Base-by-base conservation (phyloP, 805 yeast species). In the Ogataea nakhonphanomensis region DNA sequence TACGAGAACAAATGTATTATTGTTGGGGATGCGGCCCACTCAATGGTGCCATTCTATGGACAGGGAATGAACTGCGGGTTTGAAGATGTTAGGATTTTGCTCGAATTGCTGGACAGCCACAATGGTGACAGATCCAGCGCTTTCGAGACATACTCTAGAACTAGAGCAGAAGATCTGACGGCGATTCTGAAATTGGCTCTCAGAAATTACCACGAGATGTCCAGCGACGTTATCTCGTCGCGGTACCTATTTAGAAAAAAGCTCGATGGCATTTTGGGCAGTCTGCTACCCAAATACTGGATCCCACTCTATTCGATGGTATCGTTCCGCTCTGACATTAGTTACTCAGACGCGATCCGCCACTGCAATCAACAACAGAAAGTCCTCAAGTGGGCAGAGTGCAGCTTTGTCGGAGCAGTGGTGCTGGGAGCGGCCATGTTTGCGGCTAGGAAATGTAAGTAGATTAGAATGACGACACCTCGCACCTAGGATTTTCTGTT, bases 21-120 rank as follows among this genome's bases (percentile, higher is more conserved):
- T 9, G 64, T 90, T 22, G 97, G 97, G 5, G 97, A 90, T 60
- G 95, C 97, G 1, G 95, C 97, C 0, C 97, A 90, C 64, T 79
- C 93, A 22, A 90, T 89, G 96, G 97, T 90, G 5, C 97, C 97
- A n/a, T 90, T 90, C 61, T 90, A 89, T 57, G 97, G 97, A 8
- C 97, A 90, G 61, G 97, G 97, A 5, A 84, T 90, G 91, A 90
- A 90, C 61, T 86, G 95, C 58, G 97, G 97, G 1, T 84, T 90
- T 59, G 97, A 90, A 62, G 97, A 91, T 53, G 90, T 90, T 15
- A 67, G 79, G 42, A 77, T 81, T 1, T 64, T 90, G 37, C 65
- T 84, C 65, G 70, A 74, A 31, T 56, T 81, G 20, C 32, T 73
- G 33, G 73, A 71, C 24, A 49, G 59, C 39, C 27, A 54, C 34